A percentile compares a stretch with the other conserved stretches of the same genome.
These are phyloP conservation scores for Naganishia sp. DNA, from an alignment of 1,284 basidiomycete species.

Conservation along the genomic window DNA sequence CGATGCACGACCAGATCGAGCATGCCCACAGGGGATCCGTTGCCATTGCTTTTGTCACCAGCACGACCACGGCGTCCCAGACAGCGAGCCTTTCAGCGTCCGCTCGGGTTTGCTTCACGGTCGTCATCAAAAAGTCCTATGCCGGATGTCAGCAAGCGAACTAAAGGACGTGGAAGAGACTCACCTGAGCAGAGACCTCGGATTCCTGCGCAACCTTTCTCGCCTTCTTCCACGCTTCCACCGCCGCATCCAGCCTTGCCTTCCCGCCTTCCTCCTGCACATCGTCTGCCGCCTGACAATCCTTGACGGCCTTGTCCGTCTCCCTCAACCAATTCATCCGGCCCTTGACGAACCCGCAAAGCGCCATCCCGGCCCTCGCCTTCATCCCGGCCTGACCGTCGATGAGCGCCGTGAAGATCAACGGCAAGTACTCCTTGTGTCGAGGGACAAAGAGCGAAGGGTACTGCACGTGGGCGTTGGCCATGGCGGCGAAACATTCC, in stretches of 20 bases:
- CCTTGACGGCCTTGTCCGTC: slow-evolving; percentile 36
- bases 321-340: slow-evolving; percentile 34
- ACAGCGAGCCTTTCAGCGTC: background rate
- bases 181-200: slow-evolving; percentile 20
- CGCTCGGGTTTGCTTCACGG: background rate
- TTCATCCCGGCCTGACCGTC: slow-evolving; percentile 37
- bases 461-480: slow-evolving; percentile 45
- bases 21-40: slow-evolving; percentile 49
- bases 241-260: background rate
- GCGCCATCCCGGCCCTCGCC: slow-evolving; percentile 39
- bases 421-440: slow-evolving; percentile 43
- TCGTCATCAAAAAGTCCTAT: background rate
- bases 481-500: slow-evolving; percentile 46
- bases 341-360: slow-evolving; percentile 40
- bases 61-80: slow-evolving; percentile 40
- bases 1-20: slow-evolving; percentile 48
- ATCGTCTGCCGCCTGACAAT: background rate
- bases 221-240: slow-evolving; percentile 14
- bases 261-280: slow-evolving; percentile 3
- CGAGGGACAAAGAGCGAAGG: slow-evolving; percentile 44
- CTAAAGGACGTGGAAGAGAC: background rate
- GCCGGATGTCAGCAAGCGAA: background rate
- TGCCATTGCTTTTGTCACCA: slow-evolving; percentile 44
- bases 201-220: slow-evolving; percentile 24
- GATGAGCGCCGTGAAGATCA: slow-evolving; percentile 39